These are phyloP conservation scores for Pholiota adiposa DNA, from an alignment of 1,284 basidiomycete genomes.

Conservation along the genomic window DNA sequence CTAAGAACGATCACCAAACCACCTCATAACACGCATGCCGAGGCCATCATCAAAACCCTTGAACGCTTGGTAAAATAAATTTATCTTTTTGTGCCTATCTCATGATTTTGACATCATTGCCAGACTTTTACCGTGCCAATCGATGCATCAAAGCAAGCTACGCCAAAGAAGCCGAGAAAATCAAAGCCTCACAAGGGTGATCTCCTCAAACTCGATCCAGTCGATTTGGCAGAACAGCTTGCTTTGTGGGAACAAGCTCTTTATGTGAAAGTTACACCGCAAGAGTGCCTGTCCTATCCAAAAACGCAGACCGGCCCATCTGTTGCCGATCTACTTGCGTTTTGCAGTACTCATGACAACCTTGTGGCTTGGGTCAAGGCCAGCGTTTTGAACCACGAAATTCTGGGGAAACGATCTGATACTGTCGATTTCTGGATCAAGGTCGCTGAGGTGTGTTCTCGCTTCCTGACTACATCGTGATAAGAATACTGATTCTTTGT, in stretches of 20 bases:
- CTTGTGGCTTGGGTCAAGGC: slow-evolving; percentile 68
- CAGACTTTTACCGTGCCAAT: slow-evolving; percentile 35
- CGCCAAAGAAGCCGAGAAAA: slow-evolving; percentile 43
- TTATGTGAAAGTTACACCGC: slow-evolving; percentile 60
- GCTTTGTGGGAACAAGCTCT: slow-evolving; percentile 59
- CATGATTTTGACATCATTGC: not conserved
- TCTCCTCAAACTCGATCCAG: slow-evolving; percentile 54
- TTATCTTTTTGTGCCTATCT: slow-evolving; percentile 5
- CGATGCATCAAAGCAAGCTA: slow-evolving; percentile 25
- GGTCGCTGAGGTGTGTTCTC: slow-evolving; percentile 66
- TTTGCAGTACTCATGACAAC: slow-evolving; percentile 64
- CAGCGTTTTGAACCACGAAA: slow-evolving; percentile 57
- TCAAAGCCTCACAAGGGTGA: slow-evolving; percentile 53
- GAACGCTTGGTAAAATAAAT: slow-evolving; percentile 57
- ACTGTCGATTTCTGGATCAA: slow-evolving; percentile 77
- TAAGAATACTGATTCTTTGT: slow-evolving; percentile 8
- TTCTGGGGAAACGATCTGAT: slow-evolving; percentile 55
- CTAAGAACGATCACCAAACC: slow-evolving; percentile 46
- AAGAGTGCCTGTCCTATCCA: slow-evolving; percentile 64
- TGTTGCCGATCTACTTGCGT: slow-evolving; percentile 52
- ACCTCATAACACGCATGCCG: slow-evolving; percentile 49
- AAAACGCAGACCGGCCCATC: slow-evolving; percentile 41
- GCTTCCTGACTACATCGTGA: slow-evolving; percentile 1
- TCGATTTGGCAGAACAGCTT: slow-evolving; percentile 66
- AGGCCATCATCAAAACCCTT: slow-evolving; percentile 54